Evolutionary conservation across 164 flowering plant genomes (phyloP), one percentile per base, ranked within the genome.

Genomic region (Umbilicus rupestris): DNA sequence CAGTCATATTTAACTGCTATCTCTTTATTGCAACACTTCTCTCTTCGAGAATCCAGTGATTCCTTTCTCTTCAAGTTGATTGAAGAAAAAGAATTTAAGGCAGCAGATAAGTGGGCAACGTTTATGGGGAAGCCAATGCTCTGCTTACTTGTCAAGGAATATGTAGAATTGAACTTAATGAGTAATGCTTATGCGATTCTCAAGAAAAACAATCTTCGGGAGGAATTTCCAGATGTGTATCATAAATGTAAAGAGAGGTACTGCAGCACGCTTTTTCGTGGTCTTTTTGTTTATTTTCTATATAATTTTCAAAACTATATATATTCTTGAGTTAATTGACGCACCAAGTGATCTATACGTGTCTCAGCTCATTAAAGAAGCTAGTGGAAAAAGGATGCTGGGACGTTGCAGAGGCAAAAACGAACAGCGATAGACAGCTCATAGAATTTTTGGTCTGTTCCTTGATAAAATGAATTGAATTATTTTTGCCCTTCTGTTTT

Each of bases 81-180:
- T 66, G 72, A 85, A 59, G 73, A 74, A 63, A 81, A 79, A 39
- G 76, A 94, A 64, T 84, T 74, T 39, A 82, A 66, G 73, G 96
- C 94, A 30, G 99, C 99, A 60, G 97, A 91, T 69, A 94, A 89
- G 75, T 92, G 94, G 96, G 95, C 96, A 28, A 74, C 82, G n/a
- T 88, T 78, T 77, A 84, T 88, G 88, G 99, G 99, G 49, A 88
- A 82, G 80, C 83, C 84, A 63, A 81, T 87, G 88, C 49, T 89
- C 73, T 77, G 82, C 69, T 29, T 77, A 35, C 90, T 92, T 72
- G 82, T 89, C 14, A 81, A 83, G 65, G 82, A 83, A 70, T 89
- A 85, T 73, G 62, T 78, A 39, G 80, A 85, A 41, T 77, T 76
- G 80, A 85, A 88, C 64, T 75, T 80, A 82, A 71, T 84, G 31